Conservation (phyloP, 176 grass and related monocot species). For the Typha latifolia region DNA sequence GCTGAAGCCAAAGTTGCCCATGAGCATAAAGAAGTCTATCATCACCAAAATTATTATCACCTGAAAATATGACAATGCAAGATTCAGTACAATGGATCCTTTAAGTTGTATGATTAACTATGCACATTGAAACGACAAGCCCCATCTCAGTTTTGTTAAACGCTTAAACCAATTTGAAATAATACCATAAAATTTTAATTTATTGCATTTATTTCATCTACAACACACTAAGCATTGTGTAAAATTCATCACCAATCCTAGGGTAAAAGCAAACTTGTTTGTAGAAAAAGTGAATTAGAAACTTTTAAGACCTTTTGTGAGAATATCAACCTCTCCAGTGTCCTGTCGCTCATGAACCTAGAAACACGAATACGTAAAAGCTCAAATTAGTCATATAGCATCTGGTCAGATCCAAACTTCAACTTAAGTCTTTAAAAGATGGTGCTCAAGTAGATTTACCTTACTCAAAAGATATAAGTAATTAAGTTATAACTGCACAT, state of each 20-base stretch:
- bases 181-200: too few species aligned
- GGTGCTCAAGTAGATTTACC: neutral
- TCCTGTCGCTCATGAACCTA: slow-evolving; percentile 78
- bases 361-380: slow-evolving; percentile 20
- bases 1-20: slow-evolving; percentile 86
- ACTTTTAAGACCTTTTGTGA: slow-evolving; percentile 59
- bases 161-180: too few species aligned
- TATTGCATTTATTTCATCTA: too few species aligned
- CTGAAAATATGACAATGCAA: slow-evolving; percentile 23
- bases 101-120: neutral
- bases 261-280: too few species aligned
- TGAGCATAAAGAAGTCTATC: slow-evolving; percentile 71
- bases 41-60: slow-evolving; percentile 77
- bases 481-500: too few species aligned
- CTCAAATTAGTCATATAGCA: slow-evolving; percentile 5
- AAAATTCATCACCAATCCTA: too few species aligned
- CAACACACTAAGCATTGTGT: neutral
- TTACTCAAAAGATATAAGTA: neutral
- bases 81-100: neutral
- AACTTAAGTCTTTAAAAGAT: neutral
- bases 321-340: slow-evolving; percentile 70
- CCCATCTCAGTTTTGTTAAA: neutral
- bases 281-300: neutral
- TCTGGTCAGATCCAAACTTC: neutral
- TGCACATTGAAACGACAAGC: neutral